Percentiles rank a stretch among this genome's conserved stretches.
These are phyloP conservation scores for Mycena metata DNA, from an alignment of 768 basidiomycete genomes.

Conservation along the genomic window DNA sequence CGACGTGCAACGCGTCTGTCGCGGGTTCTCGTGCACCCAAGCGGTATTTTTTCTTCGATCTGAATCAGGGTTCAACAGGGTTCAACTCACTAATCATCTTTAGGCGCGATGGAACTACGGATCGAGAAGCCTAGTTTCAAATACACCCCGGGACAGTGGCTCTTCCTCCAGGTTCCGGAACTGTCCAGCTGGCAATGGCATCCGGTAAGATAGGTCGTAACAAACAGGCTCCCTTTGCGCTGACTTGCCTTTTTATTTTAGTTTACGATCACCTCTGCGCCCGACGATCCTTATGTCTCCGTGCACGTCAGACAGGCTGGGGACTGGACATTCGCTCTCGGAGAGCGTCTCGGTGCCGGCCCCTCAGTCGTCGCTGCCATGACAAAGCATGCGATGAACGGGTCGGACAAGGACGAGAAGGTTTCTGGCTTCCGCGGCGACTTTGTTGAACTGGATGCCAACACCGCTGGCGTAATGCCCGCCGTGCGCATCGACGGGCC, in stretches of 20 bases:
- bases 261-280: conserved; percentile 97
- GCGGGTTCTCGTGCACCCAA: conserved; percentile 91
- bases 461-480: conserved; percentile 69
- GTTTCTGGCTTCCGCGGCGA: conserved; percentile 71
- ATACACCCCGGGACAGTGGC: conserved; percentile 92
- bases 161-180: conserved; percentile 91
- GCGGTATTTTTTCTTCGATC: conserved; percentile 60
- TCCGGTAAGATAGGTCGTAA: conserved; percentile 69
- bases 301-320: conserved; percentile 95
- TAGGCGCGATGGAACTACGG: conserved; percentile 94
- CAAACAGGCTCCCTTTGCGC: too few relatives aligned
- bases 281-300: conserved; percentile 93
- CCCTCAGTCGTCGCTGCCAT: conserved; percentile 83
- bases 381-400: conserved; percentile 84
- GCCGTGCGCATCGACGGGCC: conserved; percentile 88
- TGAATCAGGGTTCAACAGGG: background rate
- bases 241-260: conserved; percentile 46
- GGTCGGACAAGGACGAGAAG: conserved; percentile 74
- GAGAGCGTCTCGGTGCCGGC: conserved; percentile 87
- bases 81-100: conserved; percentile 11
- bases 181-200: conserved; percentile 92
- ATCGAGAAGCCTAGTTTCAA: conserved; percentile 93
- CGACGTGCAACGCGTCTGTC: conserved; percentile 83
- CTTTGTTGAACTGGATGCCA: conserved; percentile 82
- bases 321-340: conserved; percentile 87